phyloP scores from a whole-genome alignment of 148 eudicot genomes.

The Salicornia ramosissima region DNA sequence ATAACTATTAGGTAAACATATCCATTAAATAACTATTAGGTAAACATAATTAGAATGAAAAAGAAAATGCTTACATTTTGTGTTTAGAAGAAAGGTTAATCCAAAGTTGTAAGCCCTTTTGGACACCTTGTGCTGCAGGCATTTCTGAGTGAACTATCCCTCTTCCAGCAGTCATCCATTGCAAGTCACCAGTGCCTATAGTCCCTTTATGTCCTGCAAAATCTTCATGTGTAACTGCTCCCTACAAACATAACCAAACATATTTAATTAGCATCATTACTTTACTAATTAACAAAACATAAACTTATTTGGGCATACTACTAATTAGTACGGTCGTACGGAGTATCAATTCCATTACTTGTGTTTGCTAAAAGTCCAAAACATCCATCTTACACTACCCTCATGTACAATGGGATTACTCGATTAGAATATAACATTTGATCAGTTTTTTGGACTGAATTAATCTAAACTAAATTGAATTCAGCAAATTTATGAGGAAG shows the following conservation, averaged over 20 bases:
- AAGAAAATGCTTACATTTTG: conserved; percentile 53
- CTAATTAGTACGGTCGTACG: no score
- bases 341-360: no score
- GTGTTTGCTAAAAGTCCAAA: no score
- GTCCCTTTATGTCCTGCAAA: conserved; percentile 83
- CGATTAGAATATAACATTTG: no score
- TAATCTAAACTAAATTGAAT: no score
- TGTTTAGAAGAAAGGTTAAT: conserved; percentile 76
- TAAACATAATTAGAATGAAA: background rate
- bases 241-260: conserved; percentile 35
- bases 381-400: no score
- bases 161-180: conserved; percentile 98
- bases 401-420: no score
- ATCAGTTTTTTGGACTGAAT: no score
- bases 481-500: no score
- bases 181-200: conserved; percentile 70
- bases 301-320: background rate
- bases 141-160: conserved; percentile 93
- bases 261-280: background rate
- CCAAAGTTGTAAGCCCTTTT: conserved; percentile 82
- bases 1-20: no score
- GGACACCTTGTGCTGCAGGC: conserved; percentile 73
- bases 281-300: background rate
- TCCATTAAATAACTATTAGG: no score
- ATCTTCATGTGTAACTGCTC: conserved; percentile 78